A percentile compares a stretch with the other conserved stretches of the same genome.
phyloP scores from a whole-genome alignment of 129 eudicot genomes.

The Calendula officinalis region DNA sequence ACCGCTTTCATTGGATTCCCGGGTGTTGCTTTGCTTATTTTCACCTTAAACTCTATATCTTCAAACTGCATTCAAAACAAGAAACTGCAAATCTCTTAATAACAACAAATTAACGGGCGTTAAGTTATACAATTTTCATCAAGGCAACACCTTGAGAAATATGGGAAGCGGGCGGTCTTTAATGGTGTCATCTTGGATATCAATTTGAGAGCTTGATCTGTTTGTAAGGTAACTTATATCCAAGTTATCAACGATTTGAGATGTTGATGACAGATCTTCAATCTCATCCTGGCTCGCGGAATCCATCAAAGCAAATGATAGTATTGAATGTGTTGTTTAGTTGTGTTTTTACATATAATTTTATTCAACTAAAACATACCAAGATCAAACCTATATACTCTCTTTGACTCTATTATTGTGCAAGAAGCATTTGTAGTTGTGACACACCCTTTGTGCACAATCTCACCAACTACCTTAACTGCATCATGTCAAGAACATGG shows the following conservation, averaged over 20 bases:
- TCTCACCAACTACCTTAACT: constrained; percentile 31
- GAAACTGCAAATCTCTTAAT: constrained; percentile 4
- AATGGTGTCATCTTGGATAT: constrained; percentile 51
- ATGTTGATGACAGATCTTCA: constrained; percentile 46
- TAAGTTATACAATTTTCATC: background rate
- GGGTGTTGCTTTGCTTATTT: constrained; percentile 44
- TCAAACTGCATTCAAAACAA: constrained; percentile 58
- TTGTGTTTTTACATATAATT: constrained; percentile 22
- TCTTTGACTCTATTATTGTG: constrained; percentile 35
- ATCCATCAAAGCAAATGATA: constrained; percentile 43
- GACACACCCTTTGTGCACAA: constrained; percentile 56
- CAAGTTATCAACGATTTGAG: constrained; percentile 60
- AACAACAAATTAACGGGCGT: background rate
- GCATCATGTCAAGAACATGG: constrained; percentile 59
- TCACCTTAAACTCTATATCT: constrained; percentile 84
- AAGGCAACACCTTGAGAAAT: constrained; percentile 56
- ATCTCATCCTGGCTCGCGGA: constrained; percentile 48
- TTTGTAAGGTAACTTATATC: constrained; percentile 54
- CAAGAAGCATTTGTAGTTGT: constrained; percentile 49
- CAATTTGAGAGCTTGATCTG: constrained; percentile 57
- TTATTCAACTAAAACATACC: constrained; percentile 44
- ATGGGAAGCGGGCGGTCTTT: constrained; percentile 79
- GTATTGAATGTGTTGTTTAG: constrained; percentile 8
- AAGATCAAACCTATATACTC: constrained; percentile 40
- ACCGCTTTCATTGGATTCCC: constrained; percentile 67